Evolutionary conservation across 2,329 filamentous ascomycete genomes (phyloP), one percentile per base, ranked within the genome.

Genomic region (Beauveria sp.): DNA sequence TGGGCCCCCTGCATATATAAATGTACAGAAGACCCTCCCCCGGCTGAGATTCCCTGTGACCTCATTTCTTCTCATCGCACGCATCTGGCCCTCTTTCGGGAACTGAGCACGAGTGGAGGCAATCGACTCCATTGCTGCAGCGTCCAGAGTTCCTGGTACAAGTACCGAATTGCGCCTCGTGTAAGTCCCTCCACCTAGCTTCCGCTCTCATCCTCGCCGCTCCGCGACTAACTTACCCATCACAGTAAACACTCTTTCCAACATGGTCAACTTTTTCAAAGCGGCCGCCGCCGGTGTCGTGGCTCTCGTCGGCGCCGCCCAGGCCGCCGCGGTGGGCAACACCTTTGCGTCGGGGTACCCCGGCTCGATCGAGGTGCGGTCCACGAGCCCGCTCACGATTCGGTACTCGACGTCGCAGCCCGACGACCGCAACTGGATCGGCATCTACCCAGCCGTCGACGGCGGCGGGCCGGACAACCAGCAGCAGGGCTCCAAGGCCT

Each of bases 391-490:
- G 38, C 61, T 60, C 42, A 52, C 48, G 3, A 53, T 63, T 51
- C 55, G 38, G 12, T 63, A 60, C 55, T 59, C 55, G 18, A 63
- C 61, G 5, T 60, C 61, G 38, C 50, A 54, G n/a, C 61, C 61
- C 22, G 28, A 60, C n/a, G 50, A 45, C 50, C 14, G 26, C 28
- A 63, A 63, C 52, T 63, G 62, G 62, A 51, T 63, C 38, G 62
- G 55, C 51, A 45, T 63, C n/a, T 63, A 51, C 24, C 10, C 49
- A 6, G 40, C 42, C 26, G 49, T 60, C 40, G n/a, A 50, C 60
- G 49, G 54, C 31, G 61, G 61, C 43, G 61, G 61, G 9, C 61
- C 61, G 5, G 61, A 59, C 48, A 43, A 62, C 54, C 54, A 62
- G 43, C 7, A 24, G 20, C 20, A 14, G 16, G 54, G 53, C 24